Percentiles rank a stretch among this genome's conserved stretches.
Conservation (phyloP, 177 flowering plant species). For the Vitis hybrid region DNA sequence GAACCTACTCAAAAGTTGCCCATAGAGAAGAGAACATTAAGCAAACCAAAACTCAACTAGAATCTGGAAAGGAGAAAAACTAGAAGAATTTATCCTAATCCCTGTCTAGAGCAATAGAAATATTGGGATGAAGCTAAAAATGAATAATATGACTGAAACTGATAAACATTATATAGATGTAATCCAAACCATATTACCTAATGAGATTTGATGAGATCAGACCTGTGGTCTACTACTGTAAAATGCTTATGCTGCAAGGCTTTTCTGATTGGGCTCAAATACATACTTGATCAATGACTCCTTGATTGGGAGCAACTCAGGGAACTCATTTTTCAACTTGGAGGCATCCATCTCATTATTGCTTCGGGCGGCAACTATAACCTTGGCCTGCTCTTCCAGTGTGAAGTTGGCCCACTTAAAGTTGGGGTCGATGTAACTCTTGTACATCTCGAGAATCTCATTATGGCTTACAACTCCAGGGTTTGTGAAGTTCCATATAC, state of each 20-base stretch:
- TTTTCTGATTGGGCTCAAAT: conserved; percentile 58
- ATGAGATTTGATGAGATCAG: background rate
- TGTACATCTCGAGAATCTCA: conserved; percentile 72
- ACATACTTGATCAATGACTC: conserved; percentile 66
- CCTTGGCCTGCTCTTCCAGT: conserved; percentile 74
- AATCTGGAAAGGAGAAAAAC: background rate
- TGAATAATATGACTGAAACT: conserved; percentile 4
- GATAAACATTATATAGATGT: background rate
- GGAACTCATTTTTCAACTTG: conserved; percentile 63
- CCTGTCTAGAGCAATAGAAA: conserved; percentile 8
- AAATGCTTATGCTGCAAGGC: conserved; percentile 5
- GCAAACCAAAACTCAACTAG: background rate
- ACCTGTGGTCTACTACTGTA: background rate
- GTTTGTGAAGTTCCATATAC: conserved; percentile 78
- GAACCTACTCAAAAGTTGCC: background rate
- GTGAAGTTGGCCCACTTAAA: conserved; percentile 59
- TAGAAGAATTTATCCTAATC: conserved; percentile 3
- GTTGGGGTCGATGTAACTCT: conserved; percentile 48
- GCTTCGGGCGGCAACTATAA: conserved; percentile 68
- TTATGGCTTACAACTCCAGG: conserved; percentile 79
- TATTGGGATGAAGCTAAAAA: conserved; percentile 3
- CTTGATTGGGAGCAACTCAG: conserved; percentile 62
- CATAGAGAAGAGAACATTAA: background rate
- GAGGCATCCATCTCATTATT: conserved; percentile 71
- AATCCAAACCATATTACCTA: conserved; percentile 5